These are phyloP conservation scores for Collybiopsis luxurians DNA, from an alignment of 768 basidiomycete genomes.

Conservation along the genomic window DNA sequence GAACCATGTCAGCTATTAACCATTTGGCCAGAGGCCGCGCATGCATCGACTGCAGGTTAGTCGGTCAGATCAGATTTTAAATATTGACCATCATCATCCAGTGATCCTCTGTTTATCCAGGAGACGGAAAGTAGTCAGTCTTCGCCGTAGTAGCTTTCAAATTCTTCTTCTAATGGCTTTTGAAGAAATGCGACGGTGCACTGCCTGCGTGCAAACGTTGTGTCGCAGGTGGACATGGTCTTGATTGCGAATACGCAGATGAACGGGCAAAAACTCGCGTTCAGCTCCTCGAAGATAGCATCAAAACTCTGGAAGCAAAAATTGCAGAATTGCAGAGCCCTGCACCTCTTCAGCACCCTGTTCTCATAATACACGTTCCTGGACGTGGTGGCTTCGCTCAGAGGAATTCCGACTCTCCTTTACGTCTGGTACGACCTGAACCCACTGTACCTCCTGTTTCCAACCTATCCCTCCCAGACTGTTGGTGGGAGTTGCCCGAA, in stretches of 20 bases:
- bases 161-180: background rate
- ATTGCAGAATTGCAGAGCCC: slow-evolving; percentile 20
- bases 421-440: background rate
- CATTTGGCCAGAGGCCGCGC: slow-evolving; percentile 8
- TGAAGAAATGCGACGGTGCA: slow-evolving; percentile 42
- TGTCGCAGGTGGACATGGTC: slow-evolving; percentile 28
- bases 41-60: slow-evolving; percentile 17
- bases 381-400: slow-evolving; percentile 8
- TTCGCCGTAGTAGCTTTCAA: background rate
- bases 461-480: slow-evolving; percentile 9
- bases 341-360: background rate
- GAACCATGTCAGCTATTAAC: too few relatives aligned
- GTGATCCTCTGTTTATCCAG: background rate
- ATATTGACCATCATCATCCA: background rate
- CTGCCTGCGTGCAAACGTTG: slow-evolving; percentile 43
- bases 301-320: slow-evolving; percentile 33
- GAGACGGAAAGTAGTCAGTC: slow-evolving; percentile 13
- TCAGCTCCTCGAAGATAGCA: slow-evolving; percentile 37
- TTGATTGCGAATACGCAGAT: slow-evolving; percentile 44
- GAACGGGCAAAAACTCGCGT: slow-evolving; percentile 34
- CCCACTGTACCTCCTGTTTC: background rate
- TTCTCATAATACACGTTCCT: slow-evolving; percentile 1
- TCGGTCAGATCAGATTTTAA: too few relatives aligned
- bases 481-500: slow-evolving; percentile 12
- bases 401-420: slow-evolving; percentile 2